phyloP scores from a whole-genome alignment of 352 stramenopile genomes.

The Globisporangium nodosum region DNA sequence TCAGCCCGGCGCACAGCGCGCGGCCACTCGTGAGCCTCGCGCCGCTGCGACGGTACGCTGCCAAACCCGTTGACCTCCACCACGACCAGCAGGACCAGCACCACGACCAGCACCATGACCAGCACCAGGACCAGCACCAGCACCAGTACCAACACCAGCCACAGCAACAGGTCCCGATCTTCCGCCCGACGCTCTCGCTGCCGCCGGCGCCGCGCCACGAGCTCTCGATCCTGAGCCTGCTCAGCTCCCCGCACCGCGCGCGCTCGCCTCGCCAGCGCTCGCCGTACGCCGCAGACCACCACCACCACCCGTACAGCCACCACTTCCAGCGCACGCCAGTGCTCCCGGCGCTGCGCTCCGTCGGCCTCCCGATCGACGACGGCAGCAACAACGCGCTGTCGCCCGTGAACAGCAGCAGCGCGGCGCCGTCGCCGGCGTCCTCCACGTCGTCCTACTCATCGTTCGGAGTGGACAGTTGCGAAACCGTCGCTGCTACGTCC shows the following conservation, averaged over 20 bases:
- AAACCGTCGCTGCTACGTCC: not conserved
- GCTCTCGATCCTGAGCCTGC: slow-evolving; percentile 14
- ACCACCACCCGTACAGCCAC: slow-evolving; percentile 1
- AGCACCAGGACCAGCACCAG: slow-evolving; percentile 56
- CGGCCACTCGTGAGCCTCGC: slow-evolving; percentile 27
- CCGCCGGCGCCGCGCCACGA: slow-evolving; percentile 7
- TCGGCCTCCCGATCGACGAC: slow-evolving; percentile 3
- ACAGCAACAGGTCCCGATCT: slow-evolving; percentile 9
- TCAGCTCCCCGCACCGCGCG: not conserved
- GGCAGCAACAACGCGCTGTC: not conserved
- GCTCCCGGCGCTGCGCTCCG: slow-evolving; percentile 7
- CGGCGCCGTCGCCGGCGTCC: slow-evolving; percentile 6
- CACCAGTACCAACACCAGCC: slow-evolving; percentile 57
- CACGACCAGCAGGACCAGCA: slow-evolving; percentile 43
- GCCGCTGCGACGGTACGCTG: slow-evolving; percentile 21
- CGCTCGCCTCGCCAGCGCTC: slow-evolving; percentile 6
- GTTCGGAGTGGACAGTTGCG: slow-evolving; percentile 6
- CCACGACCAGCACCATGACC: slow-evolving; percentile 60
- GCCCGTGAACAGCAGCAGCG: slow-evolving; percentile 1
- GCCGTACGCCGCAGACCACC: not conserved
- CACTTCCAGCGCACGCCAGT: not conserved
- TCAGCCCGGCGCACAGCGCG: slow-evolving; percentile 44
- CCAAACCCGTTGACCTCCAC: slow-evolving; percentile 39
- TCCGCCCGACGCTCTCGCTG: slow-evolving; percentile 2
- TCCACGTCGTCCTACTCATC: slow-evolving; percentile 15